These are phyloP conservation scores for Fusarium chuoi DNA, from an alignment of 2,329 filamentous ascomycete genomes.

Conservation along the genomic window DNA sequence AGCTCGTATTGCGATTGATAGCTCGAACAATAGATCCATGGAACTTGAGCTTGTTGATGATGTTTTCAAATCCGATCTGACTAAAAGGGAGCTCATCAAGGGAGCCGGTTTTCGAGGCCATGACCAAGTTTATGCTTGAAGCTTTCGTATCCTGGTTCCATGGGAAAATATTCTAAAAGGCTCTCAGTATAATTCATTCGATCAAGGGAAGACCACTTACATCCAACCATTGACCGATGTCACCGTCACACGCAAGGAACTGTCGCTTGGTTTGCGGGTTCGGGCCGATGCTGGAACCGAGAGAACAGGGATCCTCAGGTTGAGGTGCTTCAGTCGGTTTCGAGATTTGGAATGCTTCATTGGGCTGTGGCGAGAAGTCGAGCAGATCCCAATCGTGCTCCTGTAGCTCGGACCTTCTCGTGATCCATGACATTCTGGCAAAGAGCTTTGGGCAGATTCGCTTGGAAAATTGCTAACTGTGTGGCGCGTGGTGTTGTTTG, in stretches of 20 bases:
- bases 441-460: neutral
- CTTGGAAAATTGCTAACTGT: neutral
- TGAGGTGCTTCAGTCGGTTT: neutral
- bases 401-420: neutral
- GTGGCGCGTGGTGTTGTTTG: neutral
- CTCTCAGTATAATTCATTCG: neutral
- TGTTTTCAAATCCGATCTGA: rapidly evolving
- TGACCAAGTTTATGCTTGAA: neutral
- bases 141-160: neutral
- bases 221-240: neutral
- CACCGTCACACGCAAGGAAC: neutral
- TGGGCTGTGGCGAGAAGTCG: neutral
- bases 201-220: neutral
- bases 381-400: neutral
- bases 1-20: constrained; percentile 11
- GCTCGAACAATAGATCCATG: constrained; percentile 4
- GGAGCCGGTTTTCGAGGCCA: neutral
- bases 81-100: neutral
- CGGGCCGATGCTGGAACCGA: neutral
- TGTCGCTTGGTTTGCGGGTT: neutral
- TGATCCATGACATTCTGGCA: neutral
- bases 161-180: neutral
- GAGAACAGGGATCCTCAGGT: neutral
- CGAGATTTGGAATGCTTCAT: neutral
- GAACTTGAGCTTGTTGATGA: neutral